phyloP scores from a whole-genome alignment of 2,329 filamentous ascomycete species.

The Aspergillus sp. region DNA sequence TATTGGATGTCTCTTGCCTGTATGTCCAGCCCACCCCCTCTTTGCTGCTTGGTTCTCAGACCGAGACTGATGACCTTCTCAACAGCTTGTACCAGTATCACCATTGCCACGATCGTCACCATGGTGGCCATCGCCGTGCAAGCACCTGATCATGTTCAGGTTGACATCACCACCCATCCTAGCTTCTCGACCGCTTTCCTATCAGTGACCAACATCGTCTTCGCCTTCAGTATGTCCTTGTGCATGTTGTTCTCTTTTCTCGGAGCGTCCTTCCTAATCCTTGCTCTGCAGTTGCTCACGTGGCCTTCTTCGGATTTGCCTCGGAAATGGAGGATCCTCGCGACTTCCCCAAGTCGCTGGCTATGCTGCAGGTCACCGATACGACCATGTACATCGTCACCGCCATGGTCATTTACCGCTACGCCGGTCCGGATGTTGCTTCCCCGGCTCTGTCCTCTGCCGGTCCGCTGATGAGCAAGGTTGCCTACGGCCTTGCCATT shows the following conservation, averaged over 20 bases:
- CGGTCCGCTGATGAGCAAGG: constrained; percentile 57
- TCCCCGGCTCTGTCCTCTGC: constrained; percentile 68
- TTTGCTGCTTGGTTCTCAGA: not conserved
- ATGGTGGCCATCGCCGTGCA: constrained; percentile 65
- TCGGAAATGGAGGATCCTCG: constrained; percentile 63
- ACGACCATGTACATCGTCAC: constrained; percentile 65
- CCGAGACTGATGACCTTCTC: constrained; percentile 5
- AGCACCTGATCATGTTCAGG: constrained; percentile 42
- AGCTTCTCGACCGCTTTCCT: constrained; percentile 59
- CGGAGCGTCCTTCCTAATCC: not conserved
- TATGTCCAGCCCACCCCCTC: constrained; percentile 27
- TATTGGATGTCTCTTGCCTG: constrained; percentile 62
- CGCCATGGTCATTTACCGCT: constrained; percentile 68
- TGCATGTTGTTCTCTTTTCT: no score
- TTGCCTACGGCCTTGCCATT: constrained; percentile 68
- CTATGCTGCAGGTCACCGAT: constrained; percentile 60
- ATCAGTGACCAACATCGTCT: constrained; percentile 67
- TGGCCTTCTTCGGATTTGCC: constrained; percentile 68
- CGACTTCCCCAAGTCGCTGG: constrained; percentile 64
- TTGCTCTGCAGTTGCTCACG: constrained; percentile 51
- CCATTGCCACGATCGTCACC: constrained; percentile 62
- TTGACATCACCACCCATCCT: constrained; percentile 41
- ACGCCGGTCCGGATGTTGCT: constrained; percentile 61
- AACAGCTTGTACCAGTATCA: constrained; percentile 60
- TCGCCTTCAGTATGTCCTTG: constrained; percentile 60